Base-by-base conservation (phyloP, 192 early-diverging fungal species). In the Gamsiella multidivaricata region DNA sequence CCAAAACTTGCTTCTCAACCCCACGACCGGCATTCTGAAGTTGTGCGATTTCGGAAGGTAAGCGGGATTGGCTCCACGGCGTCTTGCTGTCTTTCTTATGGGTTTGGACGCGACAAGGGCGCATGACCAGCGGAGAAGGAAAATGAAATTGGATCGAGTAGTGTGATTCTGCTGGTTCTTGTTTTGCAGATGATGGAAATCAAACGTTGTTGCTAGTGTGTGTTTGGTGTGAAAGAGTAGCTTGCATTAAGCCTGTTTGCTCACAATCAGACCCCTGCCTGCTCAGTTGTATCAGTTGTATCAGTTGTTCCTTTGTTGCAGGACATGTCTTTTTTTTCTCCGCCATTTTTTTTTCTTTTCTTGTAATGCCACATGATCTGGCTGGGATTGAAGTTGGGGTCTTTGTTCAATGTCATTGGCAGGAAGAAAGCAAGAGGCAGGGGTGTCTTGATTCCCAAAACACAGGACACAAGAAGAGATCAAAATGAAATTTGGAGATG, bases 41-140 rank as follows among this genome's bases (percentile, higher is more conserved):
- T 86, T 99, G 52, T 98, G 96, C 80, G 97, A 99, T 82, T 99
- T 99, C 85, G 97, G 97, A 59, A 88, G 83, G 85, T 86, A 79
- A 58, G 37, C 23, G 23, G 20, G 18, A 22, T 1, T 23, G 46
- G 23, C 4, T 57, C 7, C 37, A 20, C 8, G 54, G 22, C 17
- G 1, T 10, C 10, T 11, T 36, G 31, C 32, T 32, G n/a, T 36
- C n/a, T 34, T 54, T 33, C n/a, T 28, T 52, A 33, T n/a, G 6
- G 14, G 6, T 55, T 22, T 31, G 31, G 20, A 29, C 22, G n/a
- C n/a, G n/a, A n/a, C n/a, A 25, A 42, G 23, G 37, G 57, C 59
- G 45, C 18, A 61, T 33, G 45, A 29, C 11, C 29, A 10, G 36
- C 37, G 41, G 56, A 56, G 26, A 26, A 39, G 5, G 12, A 12